Evolutionary conservation across 2,329 filamentous ascomycete genomes (phyloP), one percentile per base, ranked within the genome.

Genomic region (Paraconiothyrium sp.): DNA sequence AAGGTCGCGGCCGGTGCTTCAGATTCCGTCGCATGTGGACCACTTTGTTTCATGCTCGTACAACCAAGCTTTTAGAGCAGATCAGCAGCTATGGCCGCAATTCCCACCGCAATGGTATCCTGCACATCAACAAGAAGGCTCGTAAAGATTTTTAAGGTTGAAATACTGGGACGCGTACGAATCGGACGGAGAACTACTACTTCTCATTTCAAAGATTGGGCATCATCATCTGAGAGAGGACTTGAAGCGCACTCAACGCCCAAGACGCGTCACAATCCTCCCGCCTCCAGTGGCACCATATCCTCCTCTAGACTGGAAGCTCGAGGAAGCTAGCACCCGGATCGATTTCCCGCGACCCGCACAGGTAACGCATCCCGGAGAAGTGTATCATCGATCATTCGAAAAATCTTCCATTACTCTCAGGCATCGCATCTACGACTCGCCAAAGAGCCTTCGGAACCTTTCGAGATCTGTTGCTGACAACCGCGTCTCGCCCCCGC

Each of bases 1-100:
- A 24, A 35, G 39, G 46, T 55, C 34, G 52, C 52, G 27, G 14
- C 52, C 52, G 50, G 35, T 54, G 50, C 50, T 54, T 54, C 50
- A 54, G 39, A 14, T 55, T 44, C 9, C 39, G 52, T 55, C 52
- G 37, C 39, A 44, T 44, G 52, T 55, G 39, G 39, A 55, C 6
- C 52, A 44, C 4, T 13, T 46, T 14, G 52, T 54, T 54, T 54
- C 51, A 54, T 35, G 10, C 39, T 54, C 24, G 24, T 46, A 14
- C 30, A 55, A 22, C 27, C 30, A 34, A 55, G 34, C 39, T 55
- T 34, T 35, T 30, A 30, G 16, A 44, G 39, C 52, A 9, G 39
- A 46, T 44, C 39, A 55, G 16, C 52, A 46, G 16, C 32, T 22
- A 13, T n/a, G n/a, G 39, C 39, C 39, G 20, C n/a, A 20, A 14